These are phyloP conservation scores for Mortierella sp. DNA, from an alignment of 371 early-diverging fungal genomes.

Conservation along the genomic window DNA sequence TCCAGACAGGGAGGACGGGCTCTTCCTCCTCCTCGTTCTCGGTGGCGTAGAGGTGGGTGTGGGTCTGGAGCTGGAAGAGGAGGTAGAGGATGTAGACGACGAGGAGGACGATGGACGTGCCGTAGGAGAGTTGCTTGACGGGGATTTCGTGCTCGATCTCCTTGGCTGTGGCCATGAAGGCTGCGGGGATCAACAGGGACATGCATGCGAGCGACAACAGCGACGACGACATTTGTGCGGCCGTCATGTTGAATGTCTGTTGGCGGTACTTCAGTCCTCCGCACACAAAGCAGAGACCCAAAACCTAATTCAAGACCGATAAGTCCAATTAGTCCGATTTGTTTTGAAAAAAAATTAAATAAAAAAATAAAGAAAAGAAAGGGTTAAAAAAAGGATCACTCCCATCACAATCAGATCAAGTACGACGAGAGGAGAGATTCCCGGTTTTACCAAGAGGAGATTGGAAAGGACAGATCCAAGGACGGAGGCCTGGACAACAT, in stretches of 20 bases:
- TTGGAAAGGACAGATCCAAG: conserved; percentile 92
- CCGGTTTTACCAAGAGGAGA: conserved; percentile 67
- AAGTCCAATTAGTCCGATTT: too few species aligned
- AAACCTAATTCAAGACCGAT: conserved; percentile 53
- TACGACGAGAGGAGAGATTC: background rate
- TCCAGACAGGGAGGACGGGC: conserved; percentile 71
- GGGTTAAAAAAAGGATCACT: too few species aligned
- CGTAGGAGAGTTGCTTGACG: conserved; percentile 76
- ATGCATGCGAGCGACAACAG: conserved; percentile 82
- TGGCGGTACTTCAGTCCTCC: conserved; percentile 79
- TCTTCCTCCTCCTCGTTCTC: conserved; percentile 73
- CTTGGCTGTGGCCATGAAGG: conserved; percentile 72
- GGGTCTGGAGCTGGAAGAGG: conserved; percentile 88
- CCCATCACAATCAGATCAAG: too few species aligned
- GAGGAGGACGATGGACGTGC: conserved; percentile 82
- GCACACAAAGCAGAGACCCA: conserved; percentile 84
- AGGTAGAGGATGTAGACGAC: conserved; percentile 82
- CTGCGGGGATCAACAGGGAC: conserved; percentile 85
- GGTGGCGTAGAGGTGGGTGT: conserved; percentile 69
- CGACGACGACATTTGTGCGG: conserved; percentile 85
- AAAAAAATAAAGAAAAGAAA: background rate
- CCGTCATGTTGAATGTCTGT: conserved; percentile 83
- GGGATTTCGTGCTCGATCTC: conserved; percentile 58
- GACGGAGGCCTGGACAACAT: conserved; percentile 90
- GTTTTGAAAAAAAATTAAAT: background rate